Evolutionary conservation across 495 filamentous ascomycete species (phyloP).

Genomic region (Xylona heveae): DNA sequence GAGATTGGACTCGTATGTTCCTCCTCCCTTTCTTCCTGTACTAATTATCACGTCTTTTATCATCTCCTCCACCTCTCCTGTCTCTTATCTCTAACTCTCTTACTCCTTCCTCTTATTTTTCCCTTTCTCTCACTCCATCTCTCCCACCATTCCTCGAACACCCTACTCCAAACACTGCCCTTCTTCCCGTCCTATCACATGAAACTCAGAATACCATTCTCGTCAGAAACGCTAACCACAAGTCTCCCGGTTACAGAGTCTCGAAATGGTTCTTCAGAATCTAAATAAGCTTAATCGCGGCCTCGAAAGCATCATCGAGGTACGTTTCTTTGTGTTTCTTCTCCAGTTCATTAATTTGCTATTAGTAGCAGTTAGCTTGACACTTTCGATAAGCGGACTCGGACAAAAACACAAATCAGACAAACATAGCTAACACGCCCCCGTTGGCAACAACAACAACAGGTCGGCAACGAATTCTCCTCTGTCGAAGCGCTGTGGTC

Average conservation of each 20-base stretch:
- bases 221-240: too few relatives aligned
- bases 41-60: not conserved
- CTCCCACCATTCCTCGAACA: not conserved
- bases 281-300: conserved; percentile 90
- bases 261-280: conserved; percentile 88
- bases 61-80: not conserved
- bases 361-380: not conserved
- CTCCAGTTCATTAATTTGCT: not conserved
- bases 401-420: not conserved
- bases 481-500: conserved; percentile 92
- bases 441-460: too few relatives aligned
- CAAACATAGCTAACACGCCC: not conserved
- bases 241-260: conserved; percentile 30
- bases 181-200: not conserved
- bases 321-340: conserved; percentile 17
- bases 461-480: conserved; percentile 95
- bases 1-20: conserved; percentile 55
- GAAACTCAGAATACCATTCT: too few relatives aligned
- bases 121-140: conserved; percentile 2
- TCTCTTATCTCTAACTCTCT: not conserved
- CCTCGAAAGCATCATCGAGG: conserved; percentile 78
- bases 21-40: conserved; percentile 1
- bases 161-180: not conserved
- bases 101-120: not conserved
- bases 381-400: conserved; percentile 2